Percentiles rank a stretch among this genome's conserved stretches.
These are phyloP conservation scores for Schizonepeta tenuifolia DNA, from an alignment of 257 asterid species.

Conservation along the genomic window DNA sequence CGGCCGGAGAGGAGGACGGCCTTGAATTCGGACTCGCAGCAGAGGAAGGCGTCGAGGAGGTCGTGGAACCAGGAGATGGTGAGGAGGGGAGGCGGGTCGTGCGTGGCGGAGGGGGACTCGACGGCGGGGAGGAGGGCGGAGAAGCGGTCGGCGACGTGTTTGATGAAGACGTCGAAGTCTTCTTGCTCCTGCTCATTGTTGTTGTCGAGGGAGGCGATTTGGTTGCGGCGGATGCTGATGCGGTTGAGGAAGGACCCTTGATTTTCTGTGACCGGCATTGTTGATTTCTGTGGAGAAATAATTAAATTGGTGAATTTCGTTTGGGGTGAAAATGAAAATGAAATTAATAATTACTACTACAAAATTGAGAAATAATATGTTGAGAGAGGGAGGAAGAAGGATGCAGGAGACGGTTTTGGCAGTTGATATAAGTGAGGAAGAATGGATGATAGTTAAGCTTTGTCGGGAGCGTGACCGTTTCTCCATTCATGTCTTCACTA, in stretches of 20 bases:
- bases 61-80: constrained; percentile 79
- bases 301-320: background rate
- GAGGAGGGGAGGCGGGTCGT: constrained; percentile 47
- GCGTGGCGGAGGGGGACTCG: constrained; percentile 38
- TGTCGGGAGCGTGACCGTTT: constrained; percentile 44
- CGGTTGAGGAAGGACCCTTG: constrained; percentile 84
- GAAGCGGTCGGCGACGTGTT: constrained; percentile 72
- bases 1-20: constrained; percentile 63
- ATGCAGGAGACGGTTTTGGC: constrained; percentile 32
- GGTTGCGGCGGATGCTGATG: constrained; percentile 93
- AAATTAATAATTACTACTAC: background rate
- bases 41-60: constrained; percentile 75
- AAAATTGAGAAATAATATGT: background rate
- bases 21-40: constrained; percentile 84
- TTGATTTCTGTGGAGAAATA: background rate
- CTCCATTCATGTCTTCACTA: background rate
- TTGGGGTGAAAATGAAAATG: background rate
- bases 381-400: background rate
- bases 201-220: constrained; percentile 54
- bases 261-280: constrained; percentile 65
- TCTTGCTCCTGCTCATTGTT: constrained; percentile 65
- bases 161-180: constrained; percentile 74
- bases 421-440: constrained; percentile 35
- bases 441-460: constrained; percentile 32
- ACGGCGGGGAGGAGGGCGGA: constrained; percentile 51